Evolutionary conservation across 495 filamentous ascomycete genomes (phyloP).

Genomic region (Aspergillus sclerotioniger): DNA sequence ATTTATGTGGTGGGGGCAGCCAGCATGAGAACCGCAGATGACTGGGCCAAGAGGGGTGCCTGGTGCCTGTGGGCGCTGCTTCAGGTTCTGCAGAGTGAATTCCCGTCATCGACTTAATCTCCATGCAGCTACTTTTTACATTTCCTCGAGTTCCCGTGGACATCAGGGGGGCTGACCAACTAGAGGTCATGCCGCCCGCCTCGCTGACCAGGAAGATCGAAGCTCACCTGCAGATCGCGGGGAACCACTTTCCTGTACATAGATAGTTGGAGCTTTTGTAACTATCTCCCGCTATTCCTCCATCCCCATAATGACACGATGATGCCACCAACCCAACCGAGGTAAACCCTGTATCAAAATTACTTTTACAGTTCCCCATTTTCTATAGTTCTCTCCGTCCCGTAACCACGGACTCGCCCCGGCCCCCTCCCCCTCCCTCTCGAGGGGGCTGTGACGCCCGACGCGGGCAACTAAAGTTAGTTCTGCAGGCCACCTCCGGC

Average conservation of each 20-base stretch:
- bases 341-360: too few relatives aligned
- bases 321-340: too few relatives aligned
- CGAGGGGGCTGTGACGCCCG: too few relatives aligned
- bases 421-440: too few relatives aligned
- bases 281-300: background rate
- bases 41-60: background rate
- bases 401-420: too few relatives aligned
- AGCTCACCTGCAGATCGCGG: slow-evolving; percentile 5
- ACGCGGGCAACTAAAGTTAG: too few relatives aligned
- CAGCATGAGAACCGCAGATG: background rate
- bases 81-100: background rate
- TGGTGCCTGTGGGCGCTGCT: background rate
- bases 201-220: slow-evolving; percentile 2
- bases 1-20: background rate
- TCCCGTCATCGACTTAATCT: background rate
- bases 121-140: background rate
- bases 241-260: background rate
- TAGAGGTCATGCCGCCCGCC: slow-evolving; percentile 7
- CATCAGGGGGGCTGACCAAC: slow-evolving; percentile 7
- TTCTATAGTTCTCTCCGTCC: too few relatives aligned
- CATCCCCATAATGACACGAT: too few relatives aligned
- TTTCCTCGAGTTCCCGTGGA: background rate
- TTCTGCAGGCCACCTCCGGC: too few relatives aligned
- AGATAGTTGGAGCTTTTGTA: background rate
- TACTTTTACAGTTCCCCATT: too few relatives aligned